Evolutionary conservation across 805 yeast species (phyloP).

Genomic region (Wickerhamiella cacticola): DNA sequence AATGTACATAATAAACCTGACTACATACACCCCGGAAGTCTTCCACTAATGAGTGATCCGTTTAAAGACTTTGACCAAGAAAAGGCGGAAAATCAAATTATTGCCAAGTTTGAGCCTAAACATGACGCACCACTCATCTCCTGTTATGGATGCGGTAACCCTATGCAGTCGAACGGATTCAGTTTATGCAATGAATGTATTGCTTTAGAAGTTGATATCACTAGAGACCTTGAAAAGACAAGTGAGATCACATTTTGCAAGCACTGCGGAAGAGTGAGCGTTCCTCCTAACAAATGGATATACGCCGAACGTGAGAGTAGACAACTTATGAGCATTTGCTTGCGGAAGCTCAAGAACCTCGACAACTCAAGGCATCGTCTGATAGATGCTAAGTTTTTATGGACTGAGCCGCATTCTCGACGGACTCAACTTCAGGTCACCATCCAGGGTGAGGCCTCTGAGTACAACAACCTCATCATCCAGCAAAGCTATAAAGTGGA

Average conservation of each 20-base stretch:
- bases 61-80: neutral
- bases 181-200: conserved; percentile 96
- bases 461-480: conserved; percentile 51
- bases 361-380: conserved; percentile 58
- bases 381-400: conserved; percentile 85
- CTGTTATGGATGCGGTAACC: conserved; percentile 94
- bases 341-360: conserved; percentile 74
- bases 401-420: conserved; percentile 98
- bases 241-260: conserved; percentile 79
- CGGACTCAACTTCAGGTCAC: conserved; percentile 78
- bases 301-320: conserved; percentile 79
- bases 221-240: conserved; percentile 80
- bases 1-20: neutral
- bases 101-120: conserved; percentile 26
- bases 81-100: conserved; percentile 14
- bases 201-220: conserved; percentile 78
- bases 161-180: conserved; percentile 87
- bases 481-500: conserved; percentile 91
- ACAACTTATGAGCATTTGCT: conserved; percentile 75
- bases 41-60: neutral
- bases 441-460: conserved; percentile 83
- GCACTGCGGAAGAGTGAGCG: conserved; percentile 83
- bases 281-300: conserved; percentile 91
- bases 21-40: too few species aligned
- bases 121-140: conserved; percentile 61